Base-by-base conservation (phyloP, 2,329 filamentous ascomycete genomes). In the Epichloe gansuensis region DNA sequence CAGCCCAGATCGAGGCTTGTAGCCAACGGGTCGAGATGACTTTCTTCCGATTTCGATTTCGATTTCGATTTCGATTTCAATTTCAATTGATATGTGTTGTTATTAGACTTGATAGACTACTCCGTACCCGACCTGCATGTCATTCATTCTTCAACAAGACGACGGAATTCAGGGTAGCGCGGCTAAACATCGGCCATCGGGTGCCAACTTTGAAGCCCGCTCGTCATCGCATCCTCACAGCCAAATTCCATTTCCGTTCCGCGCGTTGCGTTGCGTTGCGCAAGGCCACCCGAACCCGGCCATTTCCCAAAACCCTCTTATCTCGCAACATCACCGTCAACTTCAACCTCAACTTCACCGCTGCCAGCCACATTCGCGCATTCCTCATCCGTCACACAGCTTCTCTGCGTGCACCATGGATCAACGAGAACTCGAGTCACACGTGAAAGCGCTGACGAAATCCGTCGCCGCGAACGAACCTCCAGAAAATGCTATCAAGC, bases 361-460 rank as follows among this genome's bases (percentile, higher is more conserved):
- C 5, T 13, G 12, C 13, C 37, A 39, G 37, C 37, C 13, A n/a
- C 37, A 39, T 13, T 39, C 5, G 17, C 4, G 25, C 37, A 46
- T 35, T 35, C 4, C 3, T 46, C 15, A 23, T 21, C 41, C 44
- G 12, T 46, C 44, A 15, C 12, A 15, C 38, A 11, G 8, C 28
- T 17, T 17, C 28, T 21, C 31, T 13, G 31, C 25, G 42, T 5
- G n/a, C 37, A 49, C 50, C 50, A 89, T 95, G 85, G 86, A 95
- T 62, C 80, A 83, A 63, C 88, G 88, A 70, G 87, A 91, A 65
- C 85, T 96, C 52, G 81, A 85, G 62, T 73, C 83, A 62, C 83
- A 83, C 69, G 82, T 89, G 63, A 86, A 88, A 71, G 82, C 85
- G 64, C 78, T 97, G 63, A 81, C 79, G 61, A 95, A 95, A 72